Evolutionary conservation across 306 rosid genomes (phyloP).

Genomic region (Begonia peltatifolia): DNA sequence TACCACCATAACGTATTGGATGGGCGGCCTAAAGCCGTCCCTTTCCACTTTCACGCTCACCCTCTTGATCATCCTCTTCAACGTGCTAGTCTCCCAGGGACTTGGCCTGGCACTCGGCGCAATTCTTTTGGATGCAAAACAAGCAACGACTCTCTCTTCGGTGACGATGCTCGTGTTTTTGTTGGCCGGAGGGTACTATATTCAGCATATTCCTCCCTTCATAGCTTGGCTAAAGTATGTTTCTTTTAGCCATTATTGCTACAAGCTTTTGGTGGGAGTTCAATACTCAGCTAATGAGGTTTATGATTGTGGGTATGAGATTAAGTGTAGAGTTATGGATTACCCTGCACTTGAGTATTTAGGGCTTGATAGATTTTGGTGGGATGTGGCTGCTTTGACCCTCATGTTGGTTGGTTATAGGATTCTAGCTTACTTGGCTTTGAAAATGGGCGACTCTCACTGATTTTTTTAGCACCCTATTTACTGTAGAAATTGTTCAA

Average conservation of each 20-base stretch:
- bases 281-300: conserved; percentile 51
- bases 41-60: conserved; percentile 37
- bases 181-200: conserved; percentile 81
- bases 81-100: conserved; percentile 80
- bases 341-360: conserved; percentile 48
- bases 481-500: too few relatives aligned
- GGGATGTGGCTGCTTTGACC: conserved; percentile 58
- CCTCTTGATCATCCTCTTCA: conserved; percentile 52
- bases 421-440: conserved; percentile 57
- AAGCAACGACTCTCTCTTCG: conserved; percentile 72
- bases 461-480: conserved; percentile 11
- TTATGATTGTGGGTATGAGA: conserved; percentile 37
- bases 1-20: conserved; percentile 64
- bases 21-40: conserved; percentile 83
- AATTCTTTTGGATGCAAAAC: conserved; percentile 70
- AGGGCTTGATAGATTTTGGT: conserved; percentile 41
- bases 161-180: conserved; percentile 73
- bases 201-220: conserved; percentile 59
- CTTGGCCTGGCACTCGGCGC: conserved; percentile 88
- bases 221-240: conserved; percentile 79
- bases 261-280: conserved; percentile 64
- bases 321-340: conserved; percentile 40
- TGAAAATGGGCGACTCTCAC: conserved; percentile 49
- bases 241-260: conserved; percentile 66
- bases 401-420: conserved; percentile 71